Evolutionary conservation across 176 grass and related monocot genomes (phyloP).

Genomic region (Poa annua): DNA sequence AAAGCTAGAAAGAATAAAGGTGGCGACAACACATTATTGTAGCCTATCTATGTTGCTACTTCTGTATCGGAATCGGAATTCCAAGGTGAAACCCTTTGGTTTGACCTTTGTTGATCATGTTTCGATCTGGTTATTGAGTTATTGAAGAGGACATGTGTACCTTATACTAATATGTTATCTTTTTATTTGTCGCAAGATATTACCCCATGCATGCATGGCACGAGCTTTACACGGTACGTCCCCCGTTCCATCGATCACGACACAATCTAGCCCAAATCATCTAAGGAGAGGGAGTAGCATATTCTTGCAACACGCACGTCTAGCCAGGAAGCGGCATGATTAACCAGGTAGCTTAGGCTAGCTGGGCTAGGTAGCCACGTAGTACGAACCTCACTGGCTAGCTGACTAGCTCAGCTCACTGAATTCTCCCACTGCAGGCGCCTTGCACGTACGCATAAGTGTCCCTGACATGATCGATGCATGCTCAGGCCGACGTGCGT

Average conservation of each 20-base stretch:
- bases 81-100: too few species aligned
- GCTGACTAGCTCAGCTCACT: neutral
- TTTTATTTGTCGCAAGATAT: too few species aligned
- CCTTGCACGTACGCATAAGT: neutral
- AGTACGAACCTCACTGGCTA: neutral
- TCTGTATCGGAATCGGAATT: too few species aligned
- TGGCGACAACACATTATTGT: too few species aligned
- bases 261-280: conserved; percentile 46
- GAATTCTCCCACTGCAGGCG: neutral
- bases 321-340: conserved; percentile 7
- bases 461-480: conserved; percentile 30
- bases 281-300: conserved; percentile 28
- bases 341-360: neutral
- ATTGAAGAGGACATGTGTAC: too few species aligned
- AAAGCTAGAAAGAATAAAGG: too few species aligned
- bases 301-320: conserved; percentile 31
- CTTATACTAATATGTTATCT: too few species aligned
- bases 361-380: neutral
- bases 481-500: conserved; percentile 24
- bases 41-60: too few species aligned
- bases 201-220: neutral
- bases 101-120: too few species aligned
- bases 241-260: conserved; percentile 8
- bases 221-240: neutral
- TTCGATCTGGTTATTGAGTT: too few species aligned